Percentiles rank a stretch among this genome's conserved stretches.
Evolutionary conservation across 305 asterid genomes (phyloP).

Genomic region (Euphrasia arctica): DNA sequence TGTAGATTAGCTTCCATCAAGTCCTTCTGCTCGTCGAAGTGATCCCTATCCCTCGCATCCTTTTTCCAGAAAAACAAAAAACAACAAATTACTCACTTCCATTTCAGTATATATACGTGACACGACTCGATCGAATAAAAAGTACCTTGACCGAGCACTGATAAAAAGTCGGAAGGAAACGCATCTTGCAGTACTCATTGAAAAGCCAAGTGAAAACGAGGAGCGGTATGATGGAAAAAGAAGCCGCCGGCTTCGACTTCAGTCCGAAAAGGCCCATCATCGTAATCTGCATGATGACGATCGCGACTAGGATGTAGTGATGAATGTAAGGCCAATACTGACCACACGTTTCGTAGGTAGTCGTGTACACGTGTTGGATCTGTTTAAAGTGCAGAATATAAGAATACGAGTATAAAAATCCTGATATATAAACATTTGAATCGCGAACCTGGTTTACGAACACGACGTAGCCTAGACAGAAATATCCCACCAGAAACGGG

Average conservation of each 20-base stretch:
- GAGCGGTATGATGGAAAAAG: slow-evolving; percentile 69
- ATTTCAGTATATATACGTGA: not conserved
- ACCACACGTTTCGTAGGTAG: slow-evolving; percentile 86
- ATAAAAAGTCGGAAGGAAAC: slow-evolving; percentile 73
- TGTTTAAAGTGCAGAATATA: slow-evolving; percentile 32
- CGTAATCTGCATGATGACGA: slow-evolving; percentile 77
- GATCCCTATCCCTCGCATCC: slow-evolving; percentile 88
- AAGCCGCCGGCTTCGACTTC: slow-evolving; percentile 88
- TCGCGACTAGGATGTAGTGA: slow-evolving; percentile 67
- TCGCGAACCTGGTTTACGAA: slow-evolving; percentile 71
- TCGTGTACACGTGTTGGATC: slow-evolving; percentile 83
- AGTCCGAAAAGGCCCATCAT: slow-evolving; percentile 92
- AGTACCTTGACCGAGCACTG: slow-evolving; percentile 70
- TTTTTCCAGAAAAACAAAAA: slow-evolving; percentile 29
- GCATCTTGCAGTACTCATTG: slow-evolving; percentile 86
- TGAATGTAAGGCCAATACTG: slow-evolving; percentile 92
- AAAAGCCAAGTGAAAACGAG: slow-evolving; percentile 64
- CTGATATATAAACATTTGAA: too few relatives aligned
- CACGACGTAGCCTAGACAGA: slow-evolving; percentile 79
- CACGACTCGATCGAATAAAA: too few relatives aligned
- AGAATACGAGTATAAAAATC: too few relatives aligned
- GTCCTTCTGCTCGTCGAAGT: slow-evolving; percentile 58
- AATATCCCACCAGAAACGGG: slow-evolving; percentile 80
- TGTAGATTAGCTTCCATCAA: slow-evolving; percentile 44
- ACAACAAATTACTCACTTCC: slow-evolving; percentile 1